phyloP scores from a whole-genome alignment of 495 filamentous ascomycete genomes.

The Talaromyces nanjingensis region DNA sequence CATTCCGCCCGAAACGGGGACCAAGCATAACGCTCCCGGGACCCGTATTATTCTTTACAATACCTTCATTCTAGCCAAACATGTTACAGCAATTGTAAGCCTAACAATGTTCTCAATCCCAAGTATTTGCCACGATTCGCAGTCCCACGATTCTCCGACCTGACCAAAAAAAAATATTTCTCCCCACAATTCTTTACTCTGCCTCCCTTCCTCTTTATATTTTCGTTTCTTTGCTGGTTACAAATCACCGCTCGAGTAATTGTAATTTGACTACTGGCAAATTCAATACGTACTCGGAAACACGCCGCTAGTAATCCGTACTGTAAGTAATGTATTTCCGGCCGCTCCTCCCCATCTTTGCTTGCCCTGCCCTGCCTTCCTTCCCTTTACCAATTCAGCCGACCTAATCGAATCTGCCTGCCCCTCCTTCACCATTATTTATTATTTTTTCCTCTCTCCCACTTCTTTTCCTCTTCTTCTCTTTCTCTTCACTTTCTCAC shows the following conservation, averaged over 20 bases:
- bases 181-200: background rate
- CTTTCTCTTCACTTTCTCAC: background rate
- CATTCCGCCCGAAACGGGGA: slow-evolving; percentile 1
- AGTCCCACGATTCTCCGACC: background rate
- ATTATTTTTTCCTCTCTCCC: slow-evolving; percentile 2
- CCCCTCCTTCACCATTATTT: slow-evolving; percentile 6
- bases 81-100: slow-evolving; percentile 3
- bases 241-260: background rate
- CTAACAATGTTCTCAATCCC: background rate
- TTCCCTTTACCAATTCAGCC: background rate
- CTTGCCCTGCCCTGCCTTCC: background rate
- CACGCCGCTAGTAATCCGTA: background rate
- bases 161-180: background rate
- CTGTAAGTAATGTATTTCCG: background rate
- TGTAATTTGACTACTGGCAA: background rate
- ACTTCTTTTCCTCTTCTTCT: slow-evolving; percentile 3
- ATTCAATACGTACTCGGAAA: background rate
- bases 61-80: background rate
- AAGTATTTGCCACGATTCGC: background rate
- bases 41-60: background rate
- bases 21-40: background rate
- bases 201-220: background rate
- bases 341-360: background rate
- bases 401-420: background rate
- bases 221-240: background rate